phyloP scores from a whole-genome alignment of 2,329 filamentous ascomycete genomes.

The Aspergillus amoenus region DNA sequence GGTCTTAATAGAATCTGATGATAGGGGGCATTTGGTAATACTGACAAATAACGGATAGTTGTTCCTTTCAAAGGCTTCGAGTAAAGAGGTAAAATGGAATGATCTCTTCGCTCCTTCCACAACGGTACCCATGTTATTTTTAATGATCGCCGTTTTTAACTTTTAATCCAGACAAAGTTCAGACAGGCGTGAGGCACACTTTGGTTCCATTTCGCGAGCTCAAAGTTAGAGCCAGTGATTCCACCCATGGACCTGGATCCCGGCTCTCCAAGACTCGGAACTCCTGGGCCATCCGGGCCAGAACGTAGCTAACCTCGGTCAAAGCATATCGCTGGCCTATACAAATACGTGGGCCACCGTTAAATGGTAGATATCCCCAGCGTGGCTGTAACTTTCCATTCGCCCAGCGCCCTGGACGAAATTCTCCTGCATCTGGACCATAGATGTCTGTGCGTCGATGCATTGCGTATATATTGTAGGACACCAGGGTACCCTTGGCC shows the following conservation, averaged over 20 bases:
- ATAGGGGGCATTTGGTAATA: no score
- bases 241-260: neutral
- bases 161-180: neutral
- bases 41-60: no score
- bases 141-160: no score
- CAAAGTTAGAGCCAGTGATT: neutral
- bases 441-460: conserved; percentile 61
- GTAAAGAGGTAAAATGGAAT: no score
- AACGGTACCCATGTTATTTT: no score
- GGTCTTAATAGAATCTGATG: no score
- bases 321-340: conserved; percentile 37
- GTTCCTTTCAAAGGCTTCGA: no score
- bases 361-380: conserved; percentile 36
- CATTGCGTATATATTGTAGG: conserved; percentile 69
- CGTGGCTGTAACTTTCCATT: conserved; percentile 15
- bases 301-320: conserved; percentile 36
- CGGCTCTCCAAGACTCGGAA: neutral
- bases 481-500: conserved; percentile 62
- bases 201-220: neutral
- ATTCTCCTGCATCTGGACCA: conserved; percentile 47
- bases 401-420: conserved; percentile 51
- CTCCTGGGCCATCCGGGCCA: neutral
- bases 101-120: no score
- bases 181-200: neutral
- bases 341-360: conserved; percentile 32